These are phyloP conservation scores for Arbutus unedo DNA, from an alignment of 148 eudicot genomes.

Conservation along the genomic window DNA sequence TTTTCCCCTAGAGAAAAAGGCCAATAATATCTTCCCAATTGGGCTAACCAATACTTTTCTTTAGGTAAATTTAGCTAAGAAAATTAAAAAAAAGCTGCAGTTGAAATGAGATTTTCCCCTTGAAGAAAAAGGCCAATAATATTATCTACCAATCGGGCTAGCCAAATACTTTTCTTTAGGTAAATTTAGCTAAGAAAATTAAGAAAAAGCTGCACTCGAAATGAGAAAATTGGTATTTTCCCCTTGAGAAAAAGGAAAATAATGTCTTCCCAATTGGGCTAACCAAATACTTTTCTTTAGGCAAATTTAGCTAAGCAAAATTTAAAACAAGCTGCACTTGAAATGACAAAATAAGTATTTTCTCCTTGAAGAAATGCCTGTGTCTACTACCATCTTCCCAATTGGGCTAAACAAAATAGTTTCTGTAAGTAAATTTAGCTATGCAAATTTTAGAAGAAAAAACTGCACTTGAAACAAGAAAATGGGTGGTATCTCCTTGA, in stretches of 20 bases:
- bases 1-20: background rate
- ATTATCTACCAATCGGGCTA: background rate
- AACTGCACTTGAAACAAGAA: no score
- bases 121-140: background rate
- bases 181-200: background rate
- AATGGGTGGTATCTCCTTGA: no score
- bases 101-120: background rate
- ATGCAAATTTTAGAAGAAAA: no score
- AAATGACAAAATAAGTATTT: background rate
- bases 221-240: conserved; percentile 2
- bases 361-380: background rate
- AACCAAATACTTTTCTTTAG: background rate
- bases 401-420: background rate
- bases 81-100: background rate
- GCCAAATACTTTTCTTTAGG: background rate
- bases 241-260: background rate
- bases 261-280: background rate
- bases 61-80: background rate
- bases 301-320: background rate
- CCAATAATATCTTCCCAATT: background rate
- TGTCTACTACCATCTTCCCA: background rate
- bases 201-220: background rate
- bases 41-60: background rate
- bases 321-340: background rate
- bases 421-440: no score